A percentile compares a stretch with the other conserved stretches of the same genome.
phyloP scores from a whole-genome alignment of 306 rosid genomes.

The Quercus aquifolioides region DNA sequence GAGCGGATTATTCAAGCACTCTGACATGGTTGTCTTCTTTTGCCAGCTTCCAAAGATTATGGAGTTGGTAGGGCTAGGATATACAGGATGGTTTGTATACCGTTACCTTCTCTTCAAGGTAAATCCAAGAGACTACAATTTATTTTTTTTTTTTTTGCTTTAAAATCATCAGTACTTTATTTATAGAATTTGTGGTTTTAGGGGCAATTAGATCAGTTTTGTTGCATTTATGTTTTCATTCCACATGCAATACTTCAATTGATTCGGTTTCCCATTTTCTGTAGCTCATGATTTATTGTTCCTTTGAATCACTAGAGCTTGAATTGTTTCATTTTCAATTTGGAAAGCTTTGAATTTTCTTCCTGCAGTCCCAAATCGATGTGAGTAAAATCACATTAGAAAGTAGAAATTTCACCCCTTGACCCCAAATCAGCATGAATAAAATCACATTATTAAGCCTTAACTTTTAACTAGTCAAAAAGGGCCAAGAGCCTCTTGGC shows the following conservation, averaged over 20 bases:
- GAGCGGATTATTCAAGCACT: background rate
- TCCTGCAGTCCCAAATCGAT: background rate
- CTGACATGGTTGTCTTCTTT: conserved; percentile 9
- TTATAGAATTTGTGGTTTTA: background rate
- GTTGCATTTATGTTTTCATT: background rate
- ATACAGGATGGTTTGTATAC: conserved; percentile 99
- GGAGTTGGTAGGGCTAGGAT: conserved; percentile 98
- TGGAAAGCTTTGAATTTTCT: background rate
- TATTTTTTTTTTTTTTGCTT: conserved; percentile 2
- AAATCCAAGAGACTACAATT: background rate
- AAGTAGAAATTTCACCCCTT: background rate
- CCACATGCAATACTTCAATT: background rate
- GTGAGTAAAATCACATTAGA: background rate
- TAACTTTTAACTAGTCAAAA: background rate
- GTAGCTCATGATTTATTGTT: background rate
- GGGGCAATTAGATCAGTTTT: background rate
- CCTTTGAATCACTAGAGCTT: background rate
- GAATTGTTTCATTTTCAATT: background rate
- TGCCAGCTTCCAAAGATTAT: conserved; percentile 89
- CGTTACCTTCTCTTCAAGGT: conserved; percentile 99
- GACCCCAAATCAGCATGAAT: background rate
- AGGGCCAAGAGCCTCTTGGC: too few relatives aligned
- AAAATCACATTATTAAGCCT: background rate
- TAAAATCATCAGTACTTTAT: background rate
- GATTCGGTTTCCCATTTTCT: background rate